phyloP scores from a whole-genome alignment of 768 basidiomycete species.

The Mycena floridula region DNA sequence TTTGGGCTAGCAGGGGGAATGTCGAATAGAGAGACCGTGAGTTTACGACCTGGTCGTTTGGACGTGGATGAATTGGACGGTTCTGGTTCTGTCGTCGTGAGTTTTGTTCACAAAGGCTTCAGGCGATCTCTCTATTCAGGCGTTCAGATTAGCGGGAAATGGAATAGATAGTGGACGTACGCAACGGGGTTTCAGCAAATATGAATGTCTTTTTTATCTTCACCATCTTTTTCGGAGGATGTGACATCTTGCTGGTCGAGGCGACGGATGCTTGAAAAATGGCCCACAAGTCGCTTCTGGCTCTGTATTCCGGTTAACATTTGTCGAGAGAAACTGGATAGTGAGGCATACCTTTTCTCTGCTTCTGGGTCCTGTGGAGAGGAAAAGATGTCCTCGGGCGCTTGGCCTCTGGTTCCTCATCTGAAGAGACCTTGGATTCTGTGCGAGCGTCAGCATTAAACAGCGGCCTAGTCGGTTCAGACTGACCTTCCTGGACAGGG shows the following conservation, averaged over 20 bases:
- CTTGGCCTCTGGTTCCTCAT: conserved; percentile 30
- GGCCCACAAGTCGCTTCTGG: conserved; percentile 58
- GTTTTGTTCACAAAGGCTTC: too few relatives aligned
- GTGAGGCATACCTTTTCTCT: conserved; percentile 39
- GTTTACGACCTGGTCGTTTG: too few relatives aligned
- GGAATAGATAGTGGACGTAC: too few relatives aligned
- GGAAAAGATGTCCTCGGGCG: conserved; percentile 23
- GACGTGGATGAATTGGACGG: too few relatives aligned
- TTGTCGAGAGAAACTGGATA: conserved; percentile 2
- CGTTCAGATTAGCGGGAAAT: too few relatives aligned
- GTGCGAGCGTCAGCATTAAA: neutral
- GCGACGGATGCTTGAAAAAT: conserved; percentile 62
- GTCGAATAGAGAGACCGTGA: too few relatives aligned
- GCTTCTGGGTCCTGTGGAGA: conserved; percentile 28
- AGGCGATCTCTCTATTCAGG: too few relatives aligned
- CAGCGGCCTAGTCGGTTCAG: neutral
- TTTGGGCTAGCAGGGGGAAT: too few relatives aligned
- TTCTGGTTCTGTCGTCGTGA: too few relatives aligned
- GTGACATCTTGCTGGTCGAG: conserved; percentile 15
- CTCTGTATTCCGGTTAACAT: conserved; percentile 28
- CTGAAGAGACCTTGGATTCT: conserved; percentile 33
- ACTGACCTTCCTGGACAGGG: conserved; percentile 33
- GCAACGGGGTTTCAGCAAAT: too few relatives aligned
- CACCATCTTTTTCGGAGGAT: conserved; percentile 34
- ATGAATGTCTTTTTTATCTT: conserved; percentile 64